Conservation (phyloP, 2,329 filamentous ascomycete genomes). For the Trichoderma sp. region DNA sequence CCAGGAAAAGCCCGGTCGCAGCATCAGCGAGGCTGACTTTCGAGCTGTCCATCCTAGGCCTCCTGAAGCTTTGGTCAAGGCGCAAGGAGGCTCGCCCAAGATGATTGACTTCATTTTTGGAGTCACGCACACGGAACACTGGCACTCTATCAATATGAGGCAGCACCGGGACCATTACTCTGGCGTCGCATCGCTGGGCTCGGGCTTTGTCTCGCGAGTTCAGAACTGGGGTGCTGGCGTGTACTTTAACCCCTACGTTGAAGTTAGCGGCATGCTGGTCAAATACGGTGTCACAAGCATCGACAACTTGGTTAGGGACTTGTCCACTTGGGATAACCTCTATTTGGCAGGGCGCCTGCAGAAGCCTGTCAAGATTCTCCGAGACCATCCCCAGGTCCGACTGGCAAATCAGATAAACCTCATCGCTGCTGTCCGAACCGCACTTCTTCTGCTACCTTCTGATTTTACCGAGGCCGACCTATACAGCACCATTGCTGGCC, state of each 20-base stretch:
- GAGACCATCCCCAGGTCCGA: conserved; percentile 88
- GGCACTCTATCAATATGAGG: conserved; percentile 89
- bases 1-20: conserved; percentile 61
- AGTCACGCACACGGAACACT: conserved; percentile 91
- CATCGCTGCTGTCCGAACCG: conserved; percentile 85
- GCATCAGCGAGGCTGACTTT: conserved; percentile 60
- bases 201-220: conserved; percentile 79
- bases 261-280: conserved; percentile 91
- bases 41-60: conserved; percentile 78
- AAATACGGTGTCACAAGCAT: conserved; percentile 98
- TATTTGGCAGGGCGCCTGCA: conserved; percentile 96
- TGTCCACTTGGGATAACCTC: conserved; percentile 89
- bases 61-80: conserved; percentile 77
- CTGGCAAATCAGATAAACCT: conserved; percentile 96
- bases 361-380: conserved; percentile 96
- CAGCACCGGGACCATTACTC: conserved; percentile 95
- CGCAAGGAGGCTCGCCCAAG: conserved; percentile 86
- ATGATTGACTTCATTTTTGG: conserved; percentile 99
- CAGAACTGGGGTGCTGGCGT: conserved; percentile 95
- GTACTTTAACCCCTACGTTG: conserved; percentile 96
- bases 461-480: conserved; percentile 85
- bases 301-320: conserved; percentile 82
- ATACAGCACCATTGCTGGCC: conserved; percentile 86
- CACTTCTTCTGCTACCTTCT: conserved; percentile 81
- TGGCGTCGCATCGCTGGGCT: conserved; percentile 78